Percentiles rank a stretch among this genome's conserved stretches.
These are phyloP conservation scores for Aspergillus spinulosporus DNA, from an alignment of 2,329 filamentous ascomycete genomes.

Conservation along the genomic window DNA sequence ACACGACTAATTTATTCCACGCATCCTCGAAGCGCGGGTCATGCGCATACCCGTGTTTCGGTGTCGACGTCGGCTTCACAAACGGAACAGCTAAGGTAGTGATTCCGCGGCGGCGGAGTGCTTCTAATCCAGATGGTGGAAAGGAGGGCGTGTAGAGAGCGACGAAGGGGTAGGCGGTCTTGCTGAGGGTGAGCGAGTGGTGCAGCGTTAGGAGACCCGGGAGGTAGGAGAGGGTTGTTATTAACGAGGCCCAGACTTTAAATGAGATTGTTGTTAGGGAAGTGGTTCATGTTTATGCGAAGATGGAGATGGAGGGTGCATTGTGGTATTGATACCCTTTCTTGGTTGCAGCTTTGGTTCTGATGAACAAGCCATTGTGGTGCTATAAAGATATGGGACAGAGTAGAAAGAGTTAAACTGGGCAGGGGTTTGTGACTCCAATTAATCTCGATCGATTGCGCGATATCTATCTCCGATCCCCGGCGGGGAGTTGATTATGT, in stretches of 20 bases:
- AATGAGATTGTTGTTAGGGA: conserved; percentile 57
- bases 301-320: conserved; percentile 63
- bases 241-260: conserved; percentile 84
- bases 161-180: conserved; percentile 73
- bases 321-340: conserved; percentile 1
- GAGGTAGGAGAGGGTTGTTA: conserved; percentile 81
- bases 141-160: conserved; percentile 81
- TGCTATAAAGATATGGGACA: too few relatives aligned
- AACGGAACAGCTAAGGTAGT: conserved; percentile 69
- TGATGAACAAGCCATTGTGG: neutral
- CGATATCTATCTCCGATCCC: neutral
- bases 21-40: conserved; percentile 87
- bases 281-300: conserved; percentile 46
- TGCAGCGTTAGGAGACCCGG: conserved; percentile 79
- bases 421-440: neutral
- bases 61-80: conserved; percentile 64
- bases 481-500: conserved; percentile 5
- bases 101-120: conserved; percentile 69
- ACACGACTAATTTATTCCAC: conserved; percentile 84
- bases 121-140: conserved; percentile 65
- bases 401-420: neutral
- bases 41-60: conserved; percentile 65
- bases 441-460: neutral
- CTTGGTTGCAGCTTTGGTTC: neutral
- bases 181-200: conserved; percentile 66